Conservation (phyloP, 2,329 filamentous ascomycete genomes). For the Conoideocrella luteorostrata region DNA sequence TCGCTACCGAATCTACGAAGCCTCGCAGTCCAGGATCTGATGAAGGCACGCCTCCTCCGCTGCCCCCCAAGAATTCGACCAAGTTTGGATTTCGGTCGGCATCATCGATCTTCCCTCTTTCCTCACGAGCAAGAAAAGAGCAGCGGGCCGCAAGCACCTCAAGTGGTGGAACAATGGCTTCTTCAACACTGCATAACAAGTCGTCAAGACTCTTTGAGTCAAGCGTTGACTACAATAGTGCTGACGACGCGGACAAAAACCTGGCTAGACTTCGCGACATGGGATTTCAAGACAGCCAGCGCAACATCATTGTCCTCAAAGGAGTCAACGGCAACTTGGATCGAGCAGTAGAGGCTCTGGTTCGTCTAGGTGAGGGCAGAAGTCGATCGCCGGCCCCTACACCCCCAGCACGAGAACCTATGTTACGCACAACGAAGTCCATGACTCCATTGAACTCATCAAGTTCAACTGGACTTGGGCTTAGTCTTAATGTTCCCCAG, state of each 20-base stretch:
- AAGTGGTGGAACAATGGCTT: constrained; percentile 16
- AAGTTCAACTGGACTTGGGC: constrained; percentile 21
- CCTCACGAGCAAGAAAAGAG: constrained; percentile 54
- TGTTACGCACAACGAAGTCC: constrained; percentile 42
- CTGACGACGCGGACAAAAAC: constrained; percentile 66
- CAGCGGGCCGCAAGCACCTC: constrained; percentile 25
- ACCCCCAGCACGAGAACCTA: constrained; percentile 38
- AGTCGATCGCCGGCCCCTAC: constrained; percentile 32
- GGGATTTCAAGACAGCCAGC: constrained; percentile 80
- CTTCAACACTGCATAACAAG: constrained; percentile 49
- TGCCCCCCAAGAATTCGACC: constrained; percentile 60
- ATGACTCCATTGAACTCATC: constrained; percentile 46
- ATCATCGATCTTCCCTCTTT: constrained; percentile 63
- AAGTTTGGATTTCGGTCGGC: constrained; percentile 51
- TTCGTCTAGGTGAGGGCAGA: constrained; percentile 70
- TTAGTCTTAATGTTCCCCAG: constrained; percentile 26
- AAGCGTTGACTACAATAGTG: constrained; percentile 48
- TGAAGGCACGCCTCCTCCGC: constrained; percentile 51
- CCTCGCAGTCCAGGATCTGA: constrained; percentile 45
- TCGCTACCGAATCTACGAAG: constrained; percentile 29
- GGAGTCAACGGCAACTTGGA: constrained; percentile 81
- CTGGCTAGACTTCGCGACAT: constrained; percentile 74
- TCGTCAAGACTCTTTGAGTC: constrained; percentile 64
- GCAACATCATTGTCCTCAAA: constrained; percentile 75
- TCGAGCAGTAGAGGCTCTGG: constrained; percentile 75